Evolutionary conservation across 106 monocot genomes (phyloP), one percentile per base, ranked within the genome.

Genomic region (Apostasia shenzhenica): DNA sequence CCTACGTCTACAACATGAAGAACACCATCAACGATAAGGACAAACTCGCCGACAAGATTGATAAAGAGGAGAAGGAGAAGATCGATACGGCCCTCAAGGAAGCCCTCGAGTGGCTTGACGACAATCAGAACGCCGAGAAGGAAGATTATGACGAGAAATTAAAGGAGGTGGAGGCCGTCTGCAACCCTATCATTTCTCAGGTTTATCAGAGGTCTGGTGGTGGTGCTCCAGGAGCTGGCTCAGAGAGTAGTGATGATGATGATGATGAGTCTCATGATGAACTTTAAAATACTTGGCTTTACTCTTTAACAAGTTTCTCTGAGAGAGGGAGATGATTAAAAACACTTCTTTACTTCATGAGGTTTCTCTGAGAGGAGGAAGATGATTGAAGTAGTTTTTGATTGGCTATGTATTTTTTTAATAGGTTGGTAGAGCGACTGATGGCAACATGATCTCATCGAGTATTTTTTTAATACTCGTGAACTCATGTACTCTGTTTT

Each of bases 1-100:
- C 75, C 44, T 76, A 76, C 38, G 69, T 69, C 2, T 76, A 76
- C 75, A 76, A 76, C 75, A 76, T 76, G 75, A 68, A 69, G 75
- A 69, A 68, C 75, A 76, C 75, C 54, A 62, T 69, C n/a, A 45
- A 44, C 51, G 75, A 76, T 37, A 76, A 76, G 75, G 75, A 76
- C 53, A 76, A 76, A 61, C 75, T 76, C 45, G 75, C 75, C 54
- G 75, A 76, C 51, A 76, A 76, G 40, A 26, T 76, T 3, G 75
- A 76, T 60, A 54, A 53, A 52, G 75, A 76, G 68, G 75, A 76
- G 68, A 76, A 76, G 68, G 68, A 76, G 75, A 69, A 59, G 41
- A 38, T 76, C 37, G 75, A 76, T 3, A 68, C 68, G 3, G 75
- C 75, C 5, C 41, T 76, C 9, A 76, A 76, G 54, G 75, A 76